Evolutionary conservation across 208 protist genomes (phyloP), one percentile per base, ranked within the genome.

Genomic region (Leptomonas seymouri): DNA sequence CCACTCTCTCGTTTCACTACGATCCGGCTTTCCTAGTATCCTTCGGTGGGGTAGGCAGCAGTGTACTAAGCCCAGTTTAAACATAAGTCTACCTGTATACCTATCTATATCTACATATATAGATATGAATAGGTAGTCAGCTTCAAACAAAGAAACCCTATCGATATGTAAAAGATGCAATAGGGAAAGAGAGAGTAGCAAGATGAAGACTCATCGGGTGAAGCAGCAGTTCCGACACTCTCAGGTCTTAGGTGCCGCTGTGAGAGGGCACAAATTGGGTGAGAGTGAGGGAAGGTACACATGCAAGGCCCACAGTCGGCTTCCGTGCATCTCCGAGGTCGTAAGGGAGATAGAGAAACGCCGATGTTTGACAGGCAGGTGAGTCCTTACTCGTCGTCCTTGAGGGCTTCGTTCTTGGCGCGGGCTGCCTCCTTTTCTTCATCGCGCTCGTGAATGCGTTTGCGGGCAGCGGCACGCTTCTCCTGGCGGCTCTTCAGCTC

Each of bases 401-500:
- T 61, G 30, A 74, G 55, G 18, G 63, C 70, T 56, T 69, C 70
- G 55, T 76, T 76, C 55, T 76, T 76, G 45, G 62, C 70, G 48
- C 62, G 67, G 42, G 70, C 69, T 54, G 85, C 80, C 20, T 82
- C 74, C 30, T 74, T 71, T 25, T 67, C 79, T 45, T 75, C 67
- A 64, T 85, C 74, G 44, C 78, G 78, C 53, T 81, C 76, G 30
- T 51, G 63, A 56, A 76, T 70, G 69, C 66, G 71, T 70, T 89
- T 86, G 31, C 58, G 63, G 41, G 84, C 80, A 27, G 67, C 66
- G 21, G 77, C 80, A 48, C 84, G 80, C 42, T 53, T 48, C 78
- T 71, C 72, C 74, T 86, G 77, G 41, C 84, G 84, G 67, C 51
- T 74, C 36, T 54, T 63, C 36, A 78, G 53, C 80, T 89, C 84